These are phyloP conservation scores for Triglochin maritima DNA, from an alignment of 106 monocot genomes.

Conservation along the genomic window DNA sequence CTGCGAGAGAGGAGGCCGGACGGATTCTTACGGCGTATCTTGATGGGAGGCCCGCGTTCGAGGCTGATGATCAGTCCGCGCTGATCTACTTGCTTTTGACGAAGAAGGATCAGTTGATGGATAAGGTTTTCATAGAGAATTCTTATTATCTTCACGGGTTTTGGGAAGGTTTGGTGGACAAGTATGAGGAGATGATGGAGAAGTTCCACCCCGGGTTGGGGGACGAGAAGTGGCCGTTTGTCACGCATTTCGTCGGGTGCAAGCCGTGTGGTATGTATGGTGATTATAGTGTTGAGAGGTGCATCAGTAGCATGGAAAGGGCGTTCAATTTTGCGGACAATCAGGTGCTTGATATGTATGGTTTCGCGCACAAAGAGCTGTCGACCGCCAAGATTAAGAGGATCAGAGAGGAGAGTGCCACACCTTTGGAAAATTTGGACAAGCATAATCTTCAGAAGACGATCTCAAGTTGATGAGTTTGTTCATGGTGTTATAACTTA, in stretches of 20 bases:
- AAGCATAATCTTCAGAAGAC: slow-evolving; percentile 4
- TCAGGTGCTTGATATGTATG: slow-evolving; percentile 57
- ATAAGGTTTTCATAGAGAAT: slow-evolving; percentile 44
- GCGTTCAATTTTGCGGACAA: slow-evolving; percentile 80
- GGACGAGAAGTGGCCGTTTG: slow-evolving; percentile 60
- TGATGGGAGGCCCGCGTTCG: slow-evolving; percentile 49
- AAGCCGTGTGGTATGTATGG: slow-evolving; percentile 65
- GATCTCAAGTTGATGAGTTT: not conserved
- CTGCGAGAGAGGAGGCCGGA: slow-evolving; percentile 38
- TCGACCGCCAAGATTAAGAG: slow-evolving; percentile 38
- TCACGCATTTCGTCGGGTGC: slow-evolving; percentile 69
- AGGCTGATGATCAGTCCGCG: slow-evolving; percentile 73
- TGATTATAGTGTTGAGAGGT: slow-evolving; percentile 53
- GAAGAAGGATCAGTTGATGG: slow-evolving; percentile 38
- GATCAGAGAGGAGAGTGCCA: slow-evolving; percentile 27
- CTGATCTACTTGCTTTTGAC: slow-evolving; percentile 48
- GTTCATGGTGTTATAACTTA: not conserved
- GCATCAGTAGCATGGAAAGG: slow-evolving; percentile 55
- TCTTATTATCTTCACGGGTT: slow-evolving; percentile 53
- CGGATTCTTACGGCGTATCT: slow-evolving; percentile 39
- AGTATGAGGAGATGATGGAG: slow-evolving; percentile 67
- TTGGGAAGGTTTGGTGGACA: slow-evolving; percentile 55
- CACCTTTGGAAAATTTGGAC: slow-evolving; percentile 31
- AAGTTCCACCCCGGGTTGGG: slow-evolving; percentile 55
- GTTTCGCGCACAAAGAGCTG: slow-evolving; percentile 47